These are phyloP conservation scores for Crotalaria pallida DNA, from an alignment of 306 rosid genomes.

Conservation along the genomic window DNA sequence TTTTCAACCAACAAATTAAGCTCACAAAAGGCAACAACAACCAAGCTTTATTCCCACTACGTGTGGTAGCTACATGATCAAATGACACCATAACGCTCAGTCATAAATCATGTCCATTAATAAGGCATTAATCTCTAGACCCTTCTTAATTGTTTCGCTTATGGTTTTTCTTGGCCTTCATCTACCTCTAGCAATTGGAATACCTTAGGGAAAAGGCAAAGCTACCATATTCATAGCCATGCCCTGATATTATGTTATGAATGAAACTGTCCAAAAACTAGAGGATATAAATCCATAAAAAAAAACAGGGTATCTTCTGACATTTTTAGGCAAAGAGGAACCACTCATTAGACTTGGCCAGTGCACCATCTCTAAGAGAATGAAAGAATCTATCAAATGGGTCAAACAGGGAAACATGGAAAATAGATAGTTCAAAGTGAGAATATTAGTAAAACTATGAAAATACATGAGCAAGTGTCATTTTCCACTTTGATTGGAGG, in stretches of 20 bases:
- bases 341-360: not conserved
- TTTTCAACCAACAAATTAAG: not conserved
- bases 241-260: not conserved
- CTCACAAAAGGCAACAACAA: conserved; percentile 6
- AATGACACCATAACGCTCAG: too few species aligned
- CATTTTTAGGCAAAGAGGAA: not conserved
- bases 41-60: too few species aligned
- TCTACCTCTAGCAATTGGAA: too few species aligned
- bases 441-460: not conserved
- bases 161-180: too few species aligned
- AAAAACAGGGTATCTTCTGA: not conserved
- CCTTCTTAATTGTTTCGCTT: too few species aligned
- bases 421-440: not conserved
- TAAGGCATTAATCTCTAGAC: too few species aligned
- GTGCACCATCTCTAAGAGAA: not conserved
- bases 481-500: not conserved
- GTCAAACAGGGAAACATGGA: not conserved
- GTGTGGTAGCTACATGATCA: too few species aligned
- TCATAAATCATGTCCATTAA: too few species aligned
- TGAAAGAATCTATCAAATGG: not conserved
- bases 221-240: not conserved
- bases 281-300: not conserved
- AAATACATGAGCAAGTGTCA: not conserved
- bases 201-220: conserved; percentile 8
- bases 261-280: not conserved